Evolutionary conservation across 169 alveolate species (phyloP).

Genomic region (Toxoplasma gondii): DNA sequence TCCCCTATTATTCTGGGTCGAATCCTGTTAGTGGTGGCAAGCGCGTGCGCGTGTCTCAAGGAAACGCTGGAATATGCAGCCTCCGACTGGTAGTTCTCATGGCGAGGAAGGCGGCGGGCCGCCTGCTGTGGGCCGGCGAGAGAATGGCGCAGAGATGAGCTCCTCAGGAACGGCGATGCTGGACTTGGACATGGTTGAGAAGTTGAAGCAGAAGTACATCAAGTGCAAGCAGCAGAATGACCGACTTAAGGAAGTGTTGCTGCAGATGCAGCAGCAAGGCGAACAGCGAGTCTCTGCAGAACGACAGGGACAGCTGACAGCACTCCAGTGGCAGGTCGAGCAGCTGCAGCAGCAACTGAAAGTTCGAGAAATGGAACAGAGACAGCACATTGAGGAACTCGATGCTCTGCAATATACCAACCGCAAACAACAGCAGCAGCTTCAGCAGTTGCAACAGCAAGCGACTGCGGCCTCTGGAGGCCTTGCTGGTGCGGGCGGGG

Average conservation of each 20-base stretch:
- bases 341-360: slow-evolving; percentile 39
- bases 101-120: not conserved
- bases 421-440: slow-evolving; percentile 36
- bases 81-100: no score
- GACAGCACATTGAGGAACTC: slow-evolving; percentile 25
- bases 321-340: not conserved
- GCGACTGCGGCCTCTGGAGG: not conserved
- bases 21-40: no score
- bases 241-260: slow-evolving; percentile 21
- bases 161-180: not conserved
- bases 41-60: no score
- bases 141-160: not conserved
- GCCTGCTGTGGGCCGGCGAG: not conserved
- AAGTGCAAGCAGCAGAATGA: slow-evolving; percentile 49
- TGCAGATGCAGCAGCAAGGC: slow-evolving; percentile 23
- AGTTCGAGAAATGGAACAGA: not conserved
- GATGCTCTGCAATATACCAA: slow-evolving; percentile 32
- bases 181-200: slow-evolving; percentile 28
- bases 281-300: not conserved
- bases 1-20: no score
- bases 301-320: not conserved
- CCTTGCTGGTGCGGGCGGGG: slow-evolving; percentile 4
- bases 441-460: slow-evolving; percentile 14
- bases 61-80: no score
- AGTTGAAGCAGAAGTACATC: slow-evolving; percentile 39